Evolutionary conservation across 805 yeast species (phyloP).

Genomic region (Danielia reshetovae): DNA sequence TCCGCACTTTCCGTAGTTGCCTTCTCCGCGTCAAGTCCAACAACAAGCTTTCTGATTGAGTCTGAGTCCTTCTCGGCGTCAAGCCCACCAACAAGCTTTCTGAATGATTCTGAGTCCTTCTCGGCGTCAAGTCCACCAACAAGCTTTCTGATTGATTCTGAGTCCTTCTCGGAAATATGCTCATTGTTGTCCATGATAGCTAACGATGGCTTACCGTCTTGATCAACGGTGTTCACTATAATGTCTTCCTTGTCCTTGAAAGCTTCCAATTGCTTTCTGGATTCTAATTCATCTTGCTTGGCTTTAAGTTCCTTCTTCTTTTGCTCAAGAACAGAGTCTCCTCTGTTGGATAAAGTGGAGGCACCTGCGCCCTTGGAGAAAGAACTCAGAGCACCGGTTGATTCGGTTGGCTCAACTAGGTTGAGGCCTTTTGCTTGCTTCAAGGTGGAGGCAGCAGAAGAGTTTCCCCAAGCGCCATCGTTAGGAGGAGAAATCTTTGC

Average conservation of each 20-base stretch:
- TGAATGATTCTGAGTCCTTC: conserved; percentile 1
- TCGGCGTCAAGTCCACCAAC: not conserved
- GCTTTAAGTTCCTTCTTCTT: conserved; percentile 14
- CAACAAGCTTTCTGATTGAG: conserved; percentile 3
- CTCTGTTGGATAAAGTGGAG: conserved; percentile 3
- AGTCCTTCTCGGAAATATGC: conserved; percentile 24
- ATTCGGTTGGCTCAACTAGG: not conserved
- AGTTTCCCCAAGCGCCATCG: conserved; percentile 18
- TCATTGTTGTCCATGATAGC: conserved; percentile 38
- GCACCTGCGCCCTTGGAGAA: not conserved
- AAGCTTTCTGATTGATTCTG: conserved; percentile 5
- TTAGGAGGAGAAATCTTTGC: conserved; percentile 6
- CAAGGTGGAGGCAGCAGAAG: conserved; percentile 10
- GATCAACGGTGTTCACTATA: conserved; percentile 12
- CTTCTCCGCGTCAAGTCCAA: no score
- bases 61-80: not conserved
- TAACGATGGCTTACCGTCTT: conserved; percentile 10
- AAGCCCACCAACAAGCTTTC: not conserved
- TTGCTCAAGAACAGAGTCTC: conserved; percentile 10
- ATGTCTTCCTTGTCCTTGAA: conserved; percentile 17
- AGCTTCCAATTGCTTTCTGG: conserved; percentile 13
- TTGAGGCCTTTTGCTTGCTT: conserved; percentile 11
- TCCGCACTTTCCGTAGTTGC: no score
- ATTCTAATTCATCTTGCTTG: conserved; percentile 23
- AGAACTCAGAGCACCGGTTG: not conserved